phyloP scores from a whole-genome alignment of 148 eudicot genomes.

The Nepenthes gracilis region DNA sequence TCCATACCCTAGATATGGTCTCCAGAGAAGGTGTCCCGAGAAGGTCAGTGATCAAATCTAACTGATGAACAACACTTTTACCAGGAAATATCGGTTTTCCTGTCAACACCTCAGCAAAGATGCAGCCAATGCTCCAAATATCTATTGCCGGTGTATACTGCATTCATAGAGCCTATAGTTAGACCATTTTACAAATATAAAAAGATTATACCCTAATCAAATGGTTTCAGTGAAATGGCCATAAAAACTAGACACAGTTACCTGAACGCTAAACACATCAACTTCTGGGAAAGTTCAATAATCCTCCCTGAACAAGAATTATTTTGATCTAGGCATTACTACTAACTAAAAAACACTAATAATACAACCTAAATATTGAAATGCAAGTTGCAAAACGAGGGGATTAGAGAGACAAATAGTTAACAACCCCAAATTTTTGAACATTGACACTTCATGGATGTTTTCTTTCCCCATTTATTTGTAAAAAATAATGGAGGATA shows the following conservation, averaged over 20 bases:
- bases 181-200: constrained; percentile 6
- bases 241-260: constrained; percentile 21
- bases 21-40: constrained; percentile 81
- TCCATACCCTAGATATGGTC: constrained; percentile 66
- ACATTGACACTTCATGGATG: too few species aligned
- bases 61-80: constrained; percentile 91
- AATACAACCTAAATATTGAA: too few species aligned
- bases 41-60: constrained; percentile 86
- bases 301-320: constrained; percentile 71
- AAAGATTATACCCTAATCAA: constrained; percentile 10
- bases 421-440: too few species aligned
- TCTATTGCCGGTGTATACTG: constrained; percentile 97
- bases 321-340: constrained; percentile 45
- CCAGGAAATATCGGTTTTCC: constrained; percentile 93
- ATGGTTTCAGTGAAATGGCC: constrained; percentile 13
- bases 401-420: too few species aligned
- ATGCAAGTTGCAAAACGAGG: too few species aligned
- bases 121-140: constrained; percentile 96
- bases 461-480: too few species aligned
- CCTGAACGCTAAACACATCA: constrained; percentile 45
- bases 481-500: too few species aligned
- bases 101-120: constrained; percentile 78
- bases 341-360: too few species aligned
- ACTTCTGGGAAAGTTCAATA: constrained; percentile 65
- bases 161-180: constrained; percentile 16